phyloP scores from a whole-genome alignment of 2,329 filamentous ascomycete species.

The Alternaria consortialis region DNA sequence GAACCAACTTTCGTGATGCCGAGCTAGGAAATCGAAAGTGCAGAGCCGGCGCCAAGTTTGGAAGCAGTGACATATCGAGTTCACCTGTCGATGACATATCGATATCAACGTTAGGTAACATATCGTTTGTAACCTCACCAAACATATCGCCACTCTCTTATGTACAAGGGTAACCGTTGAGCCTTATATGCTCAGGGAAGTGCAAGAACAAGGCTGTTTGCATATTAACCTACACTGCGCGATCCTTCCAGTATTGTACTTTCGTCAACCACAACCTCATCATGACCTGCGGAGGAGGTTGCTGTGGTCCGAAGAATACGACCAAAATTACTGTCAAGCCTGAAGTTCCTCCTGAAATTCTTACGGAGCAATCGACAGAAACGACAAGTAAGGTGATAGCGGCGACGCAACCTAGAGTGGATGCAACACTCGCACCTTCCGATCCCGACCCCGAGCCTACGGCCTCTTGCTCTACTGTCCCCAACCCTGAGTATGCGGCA shows the following conservation, averaged over 20 bases:
- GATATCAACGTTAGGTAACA: conserved; percentile 13
- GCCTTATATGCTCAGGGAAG: neutral
- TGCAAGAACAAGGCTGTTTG: neutral
- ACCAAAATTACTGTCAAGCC: neutral
- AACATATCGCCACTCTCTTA: neutral
- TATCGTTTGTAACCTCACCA: conserved; percentile 15
- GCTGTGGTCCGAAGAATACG: conserved; percentile 16
- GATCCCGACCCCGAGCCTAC: neutral
- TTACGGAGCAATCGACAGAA: neutral
- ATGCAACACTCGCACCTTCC: neutral
- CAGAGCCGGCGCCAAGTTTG: conserved; percentile 2
- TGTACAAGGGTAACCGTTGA: neutral
- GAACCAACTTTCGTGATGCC: neutral
- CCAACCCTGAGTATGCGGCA: neutral
- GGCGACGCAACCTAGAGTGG: neutral
- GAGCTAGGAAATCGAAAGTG: neutral
- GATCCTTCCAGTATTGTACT: neutral
- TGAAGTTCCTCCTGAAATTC: neutral
- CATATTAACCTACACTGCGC: neutral
- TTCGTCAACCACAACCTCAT: neutral
- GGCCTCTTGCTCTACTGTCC: neutral
- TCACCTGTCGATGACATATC: neutral
- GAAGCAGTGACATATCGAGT: conserved; percentile 25
- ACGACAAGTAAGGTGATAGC: neutral
- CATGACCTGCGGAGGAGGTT: conserved; percentile 29